These are phyloP conservation scores for Logfia minima DNA, from an alignment of 129 eudicot genomes.

Conservation along the genomic window DNA sequence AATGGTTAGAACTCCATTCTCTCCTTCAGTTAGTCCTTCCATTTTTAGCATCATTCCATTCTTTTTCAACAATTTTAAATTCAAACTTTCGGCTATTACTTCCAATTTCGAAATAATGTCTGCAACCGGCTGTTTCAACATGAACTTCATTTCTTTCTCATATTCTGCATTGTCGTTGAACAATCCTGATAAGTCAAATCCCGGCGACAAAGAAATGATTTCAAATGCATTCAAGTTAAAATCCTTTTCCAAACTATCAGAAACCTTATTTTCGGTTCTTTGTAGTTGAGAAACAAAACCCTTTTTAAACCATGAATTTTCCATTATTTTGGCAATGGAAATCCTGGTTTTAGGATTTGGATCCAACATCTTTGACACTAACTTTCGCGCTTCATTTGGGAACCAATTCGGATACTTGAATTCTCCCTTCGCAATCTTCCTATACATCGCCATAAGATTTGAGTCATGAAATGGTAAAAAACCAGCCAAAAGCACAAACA, in stretches of 20 bases:
- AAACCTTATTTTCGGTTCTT: no score
- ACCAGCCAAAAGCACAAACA: slow-evolving; percentile 14
- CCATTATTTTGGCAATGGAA: slow-evolving; percentile 5
- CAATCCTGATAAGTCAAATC: slow-evolving; percentile 17
- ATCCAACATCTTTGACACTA: slow-evolving; percentile 20
- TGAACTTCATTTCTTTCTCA: slow-evolving; percentile 2
- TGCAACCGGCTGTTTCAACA: neutral
- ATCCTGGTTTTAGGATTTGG: slow-evolving; percentile 19
- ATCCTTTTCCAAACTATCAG: neutral
- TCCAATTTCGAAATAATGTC: neutral
- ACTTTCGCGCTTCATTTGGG: neutral
- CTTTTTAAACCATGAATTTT: slow-evolving; percentile 20
- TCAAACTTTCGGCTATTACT: neutral
- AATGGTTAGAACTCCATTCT: neutral
- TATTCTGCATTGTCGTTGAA: neutral
- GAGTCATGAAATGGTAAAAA: neutral
- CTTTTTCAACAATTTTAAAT: neutral
- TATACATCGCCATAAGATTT: slow-evolving; percentile 5
- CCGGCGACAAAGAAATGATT: slow-evolving; percentile 11
- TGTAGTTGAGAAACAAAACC: slow-evolving; percentile 1
- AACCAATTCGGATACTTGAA: slow-evolving; percentile 17
- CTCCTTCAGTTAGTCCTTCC: neutral
- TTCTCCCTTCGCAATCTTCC: neutral
- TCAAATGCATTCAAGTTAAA: slow-evolving; percentile 18
- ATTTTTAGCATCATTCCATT: neutral